Conservation (phyloP, 1,284 basidiomycete species). For the Malassezia dermatis region DNA sequence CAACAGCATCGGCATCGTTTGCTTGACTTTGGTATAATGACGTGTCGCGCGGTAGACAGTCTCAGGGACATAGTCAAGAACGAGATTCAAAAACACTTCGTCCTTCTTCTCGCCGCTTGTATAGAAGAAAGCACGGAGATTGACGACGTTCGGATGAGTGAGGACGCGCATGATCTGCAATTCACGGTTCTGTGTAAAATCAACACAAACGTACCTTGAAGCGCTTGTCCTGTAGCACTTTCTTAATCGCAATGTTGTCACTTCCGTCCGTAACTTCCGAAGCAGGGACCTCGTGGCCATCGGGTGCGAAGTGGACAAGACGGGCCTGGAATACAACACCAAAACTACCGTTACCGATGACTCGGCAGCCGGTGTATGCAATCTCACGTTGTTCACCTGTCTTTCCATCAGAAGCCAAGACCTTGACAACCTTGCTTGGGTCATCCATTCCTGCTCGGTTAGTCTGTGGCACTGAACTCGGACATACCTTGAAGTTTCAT, state of each 20-base stretch:
- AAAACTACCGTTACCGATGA: constrained; percentile 96
- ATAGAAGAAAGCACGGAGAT: constrained; percentile 96
- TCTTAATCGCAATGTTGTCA: constrained; percentile 97
- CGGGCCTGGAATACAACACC: constrained; percentile 83
- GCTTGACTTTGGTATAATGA: constrained; percentile 99
- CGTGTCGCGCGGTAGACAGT: constrained; percentile 97
- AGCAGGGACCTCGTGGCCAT: constrained; percentile 11
- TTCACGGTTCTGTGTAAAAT: constrained; percentile 73
- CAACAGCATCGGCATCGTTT: constrained; percentile 97
- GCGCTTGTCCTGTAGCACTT: constrained; percentile 97
- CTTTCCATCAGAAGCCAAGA: constrained; percentile 89
- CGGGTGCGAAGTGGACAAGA: constrained; percentile 44
- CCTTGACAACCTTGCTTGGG: constrained; percentile 85
- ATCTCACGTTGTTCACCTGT: constrained; percentile 76
- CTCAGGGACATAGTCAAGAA: constrained; percentile 97
- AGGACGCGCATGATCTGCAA: constrained; percentile 99
- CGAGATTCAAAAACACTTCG: constrained; percentile 98
- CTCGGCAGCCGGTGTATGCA: constrained; percentile 92
- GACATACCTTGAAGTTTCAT: constrained; percentile 12
- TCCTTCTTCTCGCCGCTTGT: constrained; percentile 99
- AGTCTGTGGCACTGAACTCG: neutral
- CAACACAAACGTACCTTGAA: constrained; percentile 69
- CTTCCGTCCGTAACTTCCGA: constrained; percentile 14
- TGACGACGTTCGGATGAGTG: constrained; percentile 92
- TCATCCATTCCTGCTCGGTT: constrained; percentile 57